Base-by-base conservation (phyloP, 495 filamentous ascomycete species). In the Choiromyces venosus region DNA sequence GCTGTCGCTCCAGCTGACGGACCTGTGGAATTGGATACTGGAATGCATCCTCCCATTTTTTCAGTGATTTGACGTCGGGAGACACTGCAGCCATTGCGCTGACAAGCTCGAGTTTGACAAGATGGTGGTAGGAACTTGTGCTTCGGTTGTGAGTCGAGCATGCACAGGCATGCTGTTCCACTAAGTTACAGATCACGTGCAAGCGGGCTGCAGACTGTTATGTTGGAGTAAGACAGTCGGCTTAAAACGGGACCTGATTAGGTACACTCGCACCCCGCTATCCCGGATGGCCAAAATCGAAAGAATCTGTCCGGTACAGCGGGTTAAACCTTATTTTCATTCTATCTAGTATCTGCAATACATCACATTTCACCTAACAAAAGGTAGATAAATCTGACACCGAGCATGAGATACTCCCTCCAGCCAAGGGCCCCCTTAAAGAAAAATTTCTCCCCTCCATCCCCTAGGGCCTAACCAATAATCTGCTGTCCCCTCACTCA, bases 21-120 rank as follows among this genome's bases (percentile, higher is more conserved):
- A 86, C 93, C 89, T 80, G 89, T 81, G 73, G 93, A 86, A 79
- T 77, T 25, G 80, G 76, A 46, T 81, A 72, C 69, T 81, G 73
- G 74, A 81, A 81, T 21, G 79, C 80, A 66, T 81, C 79, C 68
- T 81, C 80, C 80, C 80, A 81, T 61, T 71, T 79, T 29, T 46
- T 67, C 37, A 81, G 70, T 14, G 72, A 68, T 37, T 66, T 71
- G 37, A 71, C 71, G 66, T 81, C 80, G 33, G 79, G 77, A 40
- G 73, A 71, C 25, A 73, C 71, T 36, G 73, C 65, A 29, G 70
- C 65, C 70, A 71, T 71, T 61, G 52, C 52, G 52, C 12, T 33
- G 52, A 33, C 25, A 61, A 61, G 52, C 25, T 61, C 52, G 25
- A 61, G 52, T 61, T 61, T 61, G 52, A 33, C 12, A 61, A 18